A percentile compares a stretch with the other conserved stretches of the same genome.
Evolutionary conservation across 176 grass and related monocot species (phyloP).

Genomic region (Neostapfia colusana): DNA sequence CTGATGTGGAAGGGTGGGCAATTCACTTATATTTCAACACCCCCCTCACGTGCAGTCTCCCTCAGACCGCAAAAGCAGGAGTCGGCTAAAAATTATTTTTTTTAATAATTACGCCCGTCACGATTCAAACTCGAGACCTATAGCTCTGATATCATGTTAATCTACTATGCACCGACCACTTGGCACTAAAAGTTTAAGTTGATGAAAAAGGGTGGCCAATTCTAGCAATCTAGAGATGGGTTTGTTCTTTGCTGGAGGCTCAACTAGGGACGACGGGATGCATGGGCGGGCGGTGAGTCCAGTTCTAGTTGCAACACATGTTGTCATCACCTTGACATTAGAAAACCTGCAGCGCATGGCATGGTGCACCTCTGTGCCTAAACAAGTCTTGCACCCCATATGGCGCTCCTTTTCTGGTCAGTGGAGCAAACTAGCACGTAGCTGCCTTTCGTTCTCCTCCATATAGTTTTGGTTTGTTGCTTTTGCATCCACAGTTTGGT

Average conservation of each 20-base stretch:
- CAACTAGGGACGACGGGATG: conserved; percentile 16
- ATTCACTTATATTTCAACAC: no score
- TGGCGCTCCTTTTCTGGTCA: conserved; percentile 10
- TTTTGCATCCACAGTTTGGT: conserved; percentile 3
- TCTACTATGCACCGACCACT: no score
- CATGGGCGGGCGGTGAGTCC: conserved; percentile 5
- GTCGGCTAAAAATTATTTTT: no score
- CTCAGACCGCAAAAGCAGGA: no score
- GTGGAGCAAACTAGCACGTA: conserved; percentile 11
- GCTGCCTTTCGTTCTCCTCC: background rate
- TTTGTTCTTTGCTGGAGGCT: conserved; percentile 55
- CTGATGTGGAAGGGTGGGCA: no score
- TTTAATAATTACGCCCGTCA: no score
- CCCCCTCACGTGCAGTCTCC: no score
- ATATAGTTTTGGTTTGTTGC: conserved; percentile 25
- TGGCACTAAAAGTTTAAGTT: no score
- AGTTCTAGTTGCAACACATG: conserved; percentile 37
- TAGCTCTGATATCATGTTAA: no score
- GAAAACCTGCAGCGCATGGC: conserved; percentile 34
- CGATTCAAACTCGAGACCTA: no score
- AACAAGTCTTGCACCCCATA: conserved; percentile 9
- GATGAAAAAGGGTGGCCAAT: no score
- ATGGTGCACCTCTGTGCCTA: conserved; percentile 23
- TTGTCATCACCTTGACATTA: conserved; percentile 17
- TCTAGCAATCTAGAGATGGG: conserved; percentile 33